Conservation (phyloP, 495 filamentous ascomycete genomes). For the Aspergillus heteromorphus region DNA sequence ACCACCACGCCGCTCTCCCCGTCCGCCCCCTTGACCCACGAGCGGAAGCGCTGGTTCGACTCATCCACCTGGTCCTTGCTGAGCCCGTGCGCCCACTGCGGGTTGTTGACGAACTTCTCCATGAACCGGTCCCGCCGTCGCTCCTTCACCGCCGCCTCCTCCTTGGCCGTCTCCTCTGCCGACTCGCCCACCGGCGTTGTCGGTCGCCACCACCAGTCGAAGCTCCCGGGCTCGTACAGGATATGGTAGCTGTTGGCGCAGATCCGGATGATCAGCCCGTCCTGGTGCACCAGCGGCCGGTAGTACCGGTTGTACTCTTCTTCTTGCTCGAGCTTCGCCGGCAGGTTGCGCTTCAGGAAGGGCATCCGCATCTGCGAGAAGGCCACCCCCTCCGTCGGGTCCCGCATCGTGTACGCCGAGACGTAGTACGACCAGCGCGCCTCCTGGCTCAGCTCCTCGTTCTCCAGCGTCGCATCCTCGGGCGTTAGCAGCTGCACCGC, state of each 20-base stretch:
- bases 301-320: slow-evolving; percentile 45
- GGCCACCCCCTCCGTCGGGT: slow-evolving; percentile 81
- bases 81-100: slow-evolving; percentile 66
- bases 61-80: slow-evolving; percentile 67
- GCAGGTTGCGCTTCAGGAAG: slow-evolving; percentile 70
- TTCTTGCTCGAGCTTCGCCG: slow-evolving; percentile 46
- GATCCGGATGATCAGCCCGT: slow-evolving; percentile 73
- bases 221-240: slow-evolving; percentile 65
- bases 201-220: slow-evolving; percentile 53
- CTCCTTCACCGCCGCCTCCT: slow-evolving; percentile 46
- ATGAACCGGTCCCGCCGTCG: slow-evolving; percentile 56
- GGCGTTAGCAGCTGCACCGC: slow-evolving; percentile 67
- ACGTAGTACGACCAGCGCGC: slow-evolving; percentile 89
- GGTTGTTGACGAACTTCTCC: slow-evolving; percentile 71
- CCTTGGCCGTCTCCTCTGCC: slow-evolving; percentile 42
- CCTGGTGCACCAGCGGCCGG: slow-evolving; percentile 56
- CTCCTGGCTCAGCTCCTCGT: slow-evolving; percentile 50
- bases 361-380: slow-evolving; percentile 58
- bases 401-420: slow-evolving; percentile 78
- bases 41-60: slow-evolving; percentile 56
- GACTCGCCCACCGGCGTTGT: slow-evolving; percentile 25
- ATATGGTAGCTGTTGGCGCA: slow-evolving; percentile 78
- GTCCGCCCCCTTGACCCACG: slow-evolving; percentile 35
- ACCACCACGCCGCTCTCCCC: slow-evolving; percentile 17
- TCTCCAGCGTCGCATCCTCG: slow-evolving; percentile 76